phyloP scores from a whole-genome alignment of 106 monocot species.

The Iris macrosiphon region DNA sequence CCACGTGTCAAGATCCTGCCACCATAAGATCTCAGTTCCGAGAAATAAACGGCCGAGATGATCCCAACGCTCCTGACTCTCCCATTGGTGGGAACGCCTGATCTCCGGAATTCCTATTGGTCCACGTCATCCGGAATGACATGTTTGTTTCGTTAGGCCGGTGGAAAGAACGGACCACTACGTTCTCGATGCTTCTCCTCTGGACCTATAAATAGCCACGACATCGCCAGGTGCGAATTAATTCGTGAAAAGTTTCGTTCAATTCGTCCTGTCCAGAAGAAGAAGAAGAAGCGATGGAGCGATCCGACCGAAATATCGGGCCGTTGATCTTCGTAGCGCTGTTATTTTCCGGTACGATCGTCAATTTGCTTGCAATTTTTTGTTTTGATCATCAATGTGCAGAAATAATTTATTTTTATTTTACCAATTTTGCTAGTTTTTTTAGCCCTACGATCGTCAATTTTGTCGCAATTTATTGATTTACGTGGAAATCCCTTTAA shows the following conservation, averaged over 20 bases:
- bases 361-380: neutral
- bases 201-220: neutral
- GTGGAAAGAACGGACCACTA: neutral
- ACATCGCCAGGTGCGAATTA: neutral
- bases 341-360: slow-evolving; percentile 12
- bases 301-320: neutral
- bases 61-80: neutral
- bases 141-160: neutral
- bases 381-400: neutral
- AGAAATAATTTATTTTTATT: neutral
- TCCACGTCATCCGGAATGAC: slow-evolving; percentile 17
- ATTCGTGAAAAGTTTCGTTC: neutral
- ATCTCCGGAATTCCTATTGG: neutral
- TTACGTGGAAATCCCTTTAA: no score
- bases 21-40: neutral
- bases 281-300: slow-evolving; percentile 5
- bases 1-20: no score
- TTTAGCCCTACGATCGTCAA: neutral
- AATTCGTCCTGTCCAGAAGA: neutral
- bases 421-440: neutral
- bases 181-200: neutral
- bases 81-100: neutral
- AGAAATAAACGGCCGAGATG: neutral
- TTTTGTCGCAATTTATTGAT: no score
- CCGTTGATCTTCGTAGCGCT: slow-evolving; percentile 10